phyloP scores from a whole-genome alignment of 1,284 basidiomycete species.

The Ceratobasidium sp. region DNA sequence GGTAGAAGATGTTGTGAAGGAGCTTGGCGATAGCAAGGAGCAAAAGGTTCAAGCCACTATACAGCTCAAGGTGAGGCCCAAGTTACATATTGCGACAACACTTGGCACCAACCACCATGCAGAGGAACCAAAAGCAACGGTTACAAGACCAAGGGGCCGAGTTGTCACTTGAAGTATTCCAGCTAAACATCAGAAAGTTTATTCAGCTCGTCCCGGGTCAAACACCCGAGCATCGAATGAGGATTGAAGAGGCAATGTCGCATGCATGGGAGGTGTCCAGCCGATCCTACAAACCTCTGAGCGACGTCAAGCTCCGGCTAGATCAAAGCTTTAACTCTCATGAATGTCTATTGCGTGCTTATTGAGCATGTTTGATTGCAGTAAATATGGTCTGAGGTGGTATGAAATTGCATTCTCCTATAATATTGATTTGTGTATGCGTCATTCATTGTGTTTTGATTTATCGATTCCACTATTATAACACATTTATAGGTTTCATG shows the following conservation, averaged over 20 bases:
- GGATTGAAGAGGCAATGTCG: conserved; percentile 20
- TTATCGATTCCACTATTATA: no score
- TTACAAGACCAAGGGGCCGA: conserved; percentile 7
- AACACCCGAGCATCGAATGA: not conserved
- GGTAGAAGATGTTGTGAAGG: conserved; percentile 11
- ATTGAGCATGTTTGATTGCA: no score
- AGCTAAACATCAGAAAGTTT: conserved; percentile 18
- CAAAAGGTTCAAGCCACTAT: conserved; percentile 18
- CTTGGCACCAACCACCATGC: not conserved
- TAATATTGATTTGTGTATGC: no score
- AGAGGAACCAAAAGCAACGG: not conserved
- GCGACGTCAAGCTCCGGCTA: not conserved
- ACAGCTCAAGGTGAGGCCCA: conserved; percentile 9
- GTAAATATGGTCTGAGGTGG: no score
- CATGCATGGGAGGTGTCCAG: conserved; percentile 22
- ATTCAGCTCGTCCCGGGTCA: conserved; percentile 18
- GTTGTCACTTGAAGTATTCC: conserved; percentile 14
- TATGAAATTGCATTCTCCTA: no score
- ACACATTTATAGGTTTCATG: no score
- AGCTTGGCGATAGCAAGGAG: conserved; percentile 1
- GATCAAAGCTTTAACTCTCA: no score
- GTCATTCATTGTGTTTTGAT: no score
- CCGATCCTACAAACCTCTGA: not conserved
- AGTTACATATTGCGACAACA: not conserved
- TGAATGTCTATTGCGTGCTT: no score